Percentiles rank a stretch among this genome's conserved stretches.
Evolutionary conservation across 1,284 basidiomycete species (phyloP).

Genomic region (Fomitopsis pinicola): DNA sequence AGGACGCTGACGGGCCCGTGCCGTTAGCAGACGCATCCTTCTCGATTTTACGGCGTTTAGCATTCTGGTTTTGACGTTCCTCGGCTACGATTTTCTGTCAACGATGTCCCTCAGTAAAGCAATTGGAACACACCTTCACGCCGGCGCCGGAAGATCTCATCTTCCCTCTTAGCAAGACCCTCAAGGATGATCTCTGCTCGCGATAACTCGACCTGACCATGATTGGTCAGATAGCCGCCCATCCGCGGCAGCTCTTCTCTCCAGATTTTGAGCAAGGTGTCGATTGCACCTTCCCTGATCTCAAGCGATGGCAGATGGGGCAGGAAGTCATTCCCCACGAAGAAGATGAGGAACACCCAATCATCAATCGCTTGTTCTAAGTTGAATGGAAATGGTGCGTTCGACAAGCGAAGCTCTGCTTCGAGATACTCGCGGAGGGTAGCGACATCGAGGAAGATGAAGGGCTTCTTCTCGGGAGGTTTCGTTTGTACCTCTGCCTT

Average conservation of each 20-base stretch:
- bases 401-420: conserved; percentile 85
- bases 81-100: conserved; percentile 58
- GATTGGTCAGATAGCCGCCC: conserved; percentile 96
- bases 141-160: conserved; percentile 91
- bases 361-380: conserved; percentile 98
- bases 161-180: conserved; percentile 88
- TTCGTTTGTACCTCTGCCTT: conserved; percentile 64
- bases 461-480: conserved; percentile 87
- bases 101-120: neutral
- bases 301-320: conserved; percentile 97
- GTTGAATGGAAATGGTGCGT: conserved; percentile 84
- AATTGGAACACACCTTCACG: conserved; percentile 73
- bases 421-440: conserved; percentile 96
- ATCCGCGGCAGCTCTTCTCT: conserved; percentile 88
- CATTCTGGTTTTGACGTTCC: conserved; percentile 87
- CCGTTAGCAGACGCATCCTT: conserved; percentile 49
- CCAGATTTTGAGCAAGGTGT: conserved; percentile 95
- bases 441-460: conserved; percentile 98
- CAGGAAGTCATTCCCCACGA: conserved; percentile 99
- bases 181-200: conserved; percentile 94
- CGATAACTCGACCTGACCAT: conserved; percentile 85
- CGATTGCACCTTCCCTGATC: conserved; percentile 98
- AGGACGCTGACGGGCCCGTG: conserved; percentile 48
- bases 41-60: conserved; percentile 85
- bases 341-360: conserved; percentile 99